Conservation (phyloP, 495 filamentous ascomycete species). For the Aspergillus steynii region DNA sequence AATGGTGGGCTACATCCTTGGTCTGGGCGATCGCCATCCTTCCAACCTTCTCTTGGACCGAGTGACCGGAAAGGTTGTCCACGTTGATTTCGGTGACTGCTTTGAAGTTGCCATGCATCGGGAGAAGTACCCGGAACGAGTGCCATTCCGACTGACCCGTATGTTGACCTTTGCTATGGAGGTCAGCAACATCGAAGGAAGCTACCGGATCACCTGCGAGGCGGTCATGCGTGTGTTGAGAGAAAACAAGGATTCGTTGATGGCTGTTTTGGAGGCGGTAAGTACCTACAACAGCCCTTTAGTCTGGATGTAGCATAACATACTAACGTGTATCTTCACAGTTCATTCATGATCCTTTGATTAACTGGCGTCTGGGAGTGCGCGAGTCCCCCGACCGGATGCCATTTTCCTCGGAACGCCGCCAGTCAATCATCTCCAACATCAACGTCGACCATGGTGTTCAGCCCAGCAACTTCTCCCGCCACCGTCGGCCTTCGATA, state of each 20-base stretch:
- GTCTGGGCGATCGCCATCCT: slow-evolving; percentile 92
- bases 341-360: slow-evolving; percentile 97
- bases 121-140: slow-evolving; percentile 97
- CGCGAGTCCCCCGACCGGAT: slow-evolving; percentile 78
- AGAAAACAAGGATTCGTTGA: slow-evolving; percentile 95
- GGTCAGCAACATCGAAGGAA: slow-evolving; percentile 97
- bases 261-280: slow-evolving; percentile 97
- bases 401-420: slow-evolving; percentile 78
- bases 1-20: slow-evolving; percentile 99
- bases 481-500: slow-evolving; percentile 50
- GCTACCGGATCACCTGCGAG: slow-evolving; percentile 95
- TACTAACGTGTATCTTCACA: slow-evolving; percentile 37
- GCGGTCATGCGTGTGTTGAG: slow-evolving; percentile 96
- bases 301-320: neutral
- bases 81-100: slow-evolving; percentile 99
- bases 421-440: slow-evolving; percentile 70
- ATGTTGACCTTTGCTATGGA: slow-evolving; percentile 99
- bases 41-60: slow-evolving; percentile 97
- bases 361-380: slow-evolving; percentile 92
- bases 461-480: slow-evolving; percentile 46
- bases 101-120: slow-evolving; percentile 99
- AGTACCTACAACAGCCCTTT: slow-evolving; percentile 38
- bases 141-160: slow-evolving; percentile 93
- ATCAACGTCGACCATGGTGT: slow-evolving; percentile 53
- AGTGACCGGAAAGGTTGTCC: slow-evolving; percentile 91